Base-by-base conservation (phyloP, 225 moss, liverwort and hornwort genomes). In the Antitrichia curtipendula region DNA sequence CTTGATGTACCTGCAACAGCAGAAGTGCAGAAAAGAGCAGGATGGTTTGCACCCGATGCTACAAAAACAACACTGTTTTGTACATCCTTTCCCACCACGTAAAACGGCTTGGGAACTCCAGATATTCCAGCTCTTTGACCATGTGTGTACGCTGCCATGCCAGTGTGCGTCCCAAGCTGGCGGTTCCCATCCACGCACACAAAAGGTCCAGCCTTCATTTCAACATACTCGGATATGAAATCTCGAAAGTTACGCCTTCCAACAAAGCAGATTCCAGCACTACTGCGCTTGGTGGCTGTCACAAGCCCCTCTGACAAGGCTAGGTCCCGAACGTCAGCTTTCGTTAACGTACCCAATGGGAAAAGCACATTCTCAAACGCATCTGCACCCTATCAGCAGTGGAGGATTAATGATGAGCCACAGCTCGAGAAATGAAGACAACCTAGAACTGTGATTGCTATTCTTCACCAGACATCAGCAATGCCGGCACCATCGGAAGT, bases 221-320 rank as follows among this genome's bases (percentile, higher is more conserved):
- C 95, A 25, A 98, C 91, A 84, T 98, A 98, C 83, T 96, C 93
- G 13, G 98, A 93, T 87, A 98, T 95, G 87, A 98, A 98, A 52
- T 94, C 94, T 62, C 95, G 90, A 87, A 98, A 98, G 74, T 95
- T 89, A 40, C 98, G 97, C 86, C 95, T 91, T 68, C 98, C 98
- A 90, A 98, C 95, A 92, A 98, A 98, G 88, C 98, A 98, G 82
- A 98, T 98, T 89, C 98, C 98, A 68, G 94, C 95, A 88, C 98
- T 98, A 87, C 98, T 98, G 50, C 97, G 97, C 89, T 97, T 98
- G 38, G 88, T 90, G 84, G 98, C 98, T 82, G 96, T 96, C 36
- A 90, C 85, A 85, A 98, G 91, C n/a, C 94, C 93, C 93, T 95
- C 96, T 34, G 92, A 91, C 69, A 91, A 62, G 62, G 96, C 98